Evolutionary conservation across 805 yeast genomes (phyloP).

Genomic region (Lachancea waltii): DNA sequence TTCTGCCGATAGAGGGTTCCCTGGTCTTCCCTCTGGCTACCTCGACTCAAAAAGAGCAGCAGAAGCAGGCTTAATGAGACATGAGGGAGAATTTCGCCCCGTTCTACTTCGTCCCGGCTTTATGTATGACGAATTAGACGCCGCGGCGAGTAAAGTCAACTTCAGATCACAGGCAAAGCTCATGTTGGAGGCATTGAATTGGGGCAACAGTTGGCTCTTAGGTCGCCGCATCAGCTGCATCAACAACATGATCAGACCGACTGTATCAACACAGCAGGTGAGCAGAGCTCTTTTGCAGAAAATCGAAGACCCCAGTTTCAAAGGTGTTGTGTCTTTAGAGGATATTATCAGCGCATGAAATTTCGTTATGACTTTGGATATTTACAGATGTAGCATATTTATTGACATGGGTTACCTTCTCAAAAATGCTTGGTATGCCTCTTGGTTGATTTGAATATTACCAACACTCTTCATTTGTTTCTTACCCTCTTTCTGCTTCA

Average conservation of each 20-base stretch:
- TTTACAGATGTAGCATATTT: too few relatives aligned
- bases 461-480: slow-evolving; percentile 77
- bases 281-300: slow-evolving; percentile 52
- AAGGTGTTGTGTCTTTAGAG: slow-evolving; percentile 56
- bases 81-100: slow-evolving; percentile 40
- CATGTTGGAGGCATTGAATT: slow-evolving; percentile 39
- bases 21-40: slow-evolving; percentile 64
- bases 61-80: slow-evolving; percentile 47
- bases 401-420: too few relatives aligned
- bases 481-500: slow-evolving; percentile 90
- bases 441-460: slow-evolving; percentile 67
- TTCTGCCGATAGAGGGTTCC: slow-evolving; percentile 71
- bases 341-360: slow-evolving; percentile 33
- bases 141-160: slow-evolving; percentile 33
- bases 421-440: slow-evolving; percentile 84
- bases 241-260: slow-evolving; percentile 51
- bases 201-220: slow-evolving; percentile 39
- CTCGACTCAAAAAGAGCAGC: slow-evolving; percentile 73
- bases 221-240: slow-evolving; percentile 34
- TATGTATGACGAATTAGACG: slow-evolving; percentile 54
- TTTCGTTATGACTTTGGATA: too few relatives aligned
- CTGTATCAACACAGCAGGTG: slow-evolving; percentile 62
- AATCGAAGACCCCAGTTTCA: slow-evolving; percentile 42
- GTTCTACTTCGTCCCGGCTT: slow-evolving; percentile 76
- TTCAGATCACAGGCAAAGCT: slow-evolving; percentile 32